Conservation (phyloP, 805 yeast species). For the Groenewaldozyma salmanticensis region DNA sequence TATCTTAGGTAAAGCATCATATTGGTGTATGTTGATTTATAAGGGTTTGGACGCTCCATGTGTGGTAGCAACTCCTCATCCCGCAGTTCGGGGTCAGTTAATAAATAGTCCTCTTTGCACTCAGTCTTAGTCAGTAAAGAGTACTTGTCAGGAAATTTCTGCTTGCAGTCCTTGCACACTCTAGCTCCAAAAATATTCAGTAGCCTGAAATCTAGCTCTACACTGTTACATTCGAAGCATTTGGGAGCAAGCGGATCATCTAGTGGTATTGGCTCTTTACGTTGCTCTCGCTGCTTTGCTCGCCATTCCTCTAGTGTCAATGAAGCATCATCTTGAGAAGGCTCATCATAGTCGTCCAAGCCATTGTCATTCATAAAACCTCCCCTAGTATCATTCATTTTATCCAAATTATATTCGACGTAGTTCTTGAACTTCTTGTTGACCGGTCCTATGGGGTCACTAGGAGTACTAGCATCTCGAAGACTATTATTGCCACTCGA, state of each 20-base stretch:
- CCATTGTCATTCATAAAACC: conserved; percentile 58
- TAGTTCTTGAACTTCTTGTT: conserved; percentile 26
- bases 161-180: conserved; percentile 74
- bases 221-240: conserved; percentile 73
- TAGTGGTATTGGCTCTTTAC: conserved; percentile 11
- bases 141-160: conserved; percentile 73
- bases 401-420: conserved; percentile 53
- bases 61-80: conserved; percentile 62
- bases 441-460: conserved; percentile 14
- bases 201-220: conserved; percentile 70
- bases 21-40: conserved; percentile 74
- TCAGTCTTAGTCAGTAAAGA: conserved; percentile 90
- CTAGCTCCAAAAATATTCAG: conserved; percentile 58
- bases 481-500: conserved; percentile 5
- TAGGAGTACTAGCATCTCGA: conserved; percentile 8
- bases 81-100: conserved; percentile 86
- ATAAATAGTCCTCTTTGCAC: conserved; percentile 80
- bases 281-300: conserved; percentile 34
- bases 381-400: conserved; percentile 82
- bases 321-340: conserved; percentile 13
- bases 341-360: conserved; percentile 18
- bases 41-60: conserved; percentile 89
- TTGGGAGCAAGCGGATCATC: conserved; percentile 67
- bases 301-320: conserved; percentile 46
- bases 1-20: conserved; percentile 88